Base-by-base conservation (phyloP, 2,329 filamentous ascomycete species). In the Corynespora cassiicola region DNA sequence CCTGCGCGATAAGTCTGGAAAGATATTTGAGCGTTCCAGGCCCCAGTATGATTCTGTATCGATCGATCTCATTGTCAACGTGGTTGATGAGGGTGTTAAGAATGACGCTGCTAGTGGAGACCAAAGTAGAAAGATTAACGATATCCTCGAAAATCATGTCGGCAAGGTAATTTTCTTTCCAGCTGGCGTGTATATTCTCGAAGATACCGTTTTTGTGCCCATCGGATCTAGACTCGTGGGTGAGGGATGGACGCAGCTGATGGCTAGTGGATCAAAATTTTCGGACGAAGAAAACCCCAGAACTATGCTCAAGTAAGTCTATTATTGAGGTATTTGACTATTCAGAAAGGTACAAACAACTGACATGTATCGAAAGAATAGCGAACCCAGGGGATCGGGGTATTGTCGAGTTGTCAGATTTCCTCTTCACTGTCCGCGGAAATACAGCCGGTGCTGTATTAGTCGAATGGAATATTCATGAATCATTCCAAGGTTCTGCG, bases 1-100 rank as follows among this genome's bases (percentile, higher is more conserved):
- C n/a, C n/a, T n/a, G n/a, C n/a, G n/a, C n/a, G n/a, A n/a, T n/a
- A n/a, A n/a, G n/a, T n/a, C n/a, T n/a, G n/a, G n/a, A n/a, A n/a
- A n/a, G n/a, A n/a, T 96, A 56, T 90, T 91, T 64, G 87, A 90
- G 50, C 86, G 87, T 52, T 86, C 84, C 67, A 95, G 94, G 78
- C 94, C 94, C 10, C 88, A 96, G 67, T 99, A 97, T 64, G 81
- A 87, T 61, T 73, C 74, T 26, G 70, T 88, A 2, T 69, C 83
- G 3, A 80, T 77, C n/a, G 78, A 75, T 43, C 80, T 79, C 21
- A 96, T 99, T 61, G 72, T 95, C 56, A 92, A 87, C 52, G 87
- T 94, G 73, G 95, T 92, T 74, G 75, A 81, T 30, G 78, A 79
- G 33, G 92, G 94, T 42, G 91, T 90, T 58, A 88, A 84, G 72